Percentiles rank a stretch among this genome's conserved stretches.
phyloP scores from a whole-genome alignment of 306 rosid genomes.

The Rosa lucieae region DNA sequence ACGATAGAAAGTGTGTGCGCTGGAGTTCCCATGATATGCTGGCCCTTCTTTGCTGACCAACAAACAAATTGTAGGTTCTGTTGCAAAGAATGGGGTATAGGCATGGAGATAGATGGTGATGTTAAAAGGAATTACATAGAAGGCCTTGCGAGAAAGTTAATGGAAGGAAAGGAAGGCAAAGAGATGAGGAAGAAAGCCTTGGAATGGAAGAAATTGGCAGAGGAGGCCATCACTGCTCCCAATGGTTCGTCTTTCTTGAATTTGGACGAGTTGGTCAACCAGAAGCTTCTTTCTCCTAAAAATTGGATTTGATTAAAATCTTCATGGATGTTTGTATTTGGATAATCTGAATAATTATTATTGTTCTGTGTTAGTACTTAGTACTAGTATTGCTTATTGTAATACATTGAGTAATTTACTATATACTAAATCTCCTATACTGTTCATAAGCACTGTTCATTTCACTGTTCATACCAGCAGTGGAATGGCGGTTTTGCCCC shows the following conservation, averaged over 20 bases:
- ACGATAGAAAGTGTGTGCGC: slow-evolving; percentile 1
- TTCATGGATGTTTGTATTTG: neutral
- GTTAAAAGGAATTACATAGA: slow-evolving; percentile 44
- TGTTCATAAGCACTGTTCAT: no score
- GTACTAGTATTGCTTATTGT: no score
- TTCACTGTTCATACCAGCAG: no score
- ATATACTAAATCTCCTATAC: no score
- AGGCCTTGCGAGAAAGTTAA: slow-evolving; percentile 47
- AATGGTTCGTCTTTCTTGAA: slow-evolving; percentile 45
- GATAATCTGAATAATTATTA: neutral
- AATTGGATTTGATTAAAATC: neutral
- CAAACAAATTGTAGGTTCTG: slow-evolving; percentile 61
- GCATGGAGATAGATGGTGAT: slow-evolving; percentile 57
- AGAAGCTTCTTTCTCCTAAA: slow-evolving; percentile 23
- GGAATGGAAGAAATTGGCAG: slow-evolving; percentile 49
- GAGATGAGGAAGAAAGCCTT: slow-evolving; percentile 44
- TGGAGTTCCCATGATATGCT: slow-evolving; percentile 70
- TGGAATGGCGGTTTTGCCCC: no score
- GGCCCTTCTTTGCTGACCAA: slow-evolving; percentile 80
- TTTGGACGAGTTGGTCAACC: slow-evolving; percentile 26
- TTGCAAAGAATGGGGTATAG: slow-evolving; percentile 62
- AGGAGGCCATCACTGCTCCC: slow-evolving; percentile 14
- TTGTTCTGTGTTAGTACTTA: neutral
- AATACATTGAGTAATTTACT: no score
- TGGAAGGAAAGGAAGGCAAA: slow-evolving; percentile 54